Percentiles rank a stretch among this genome's conserved stretches.
Evolutionary conservation across 1,284 basidiomycete species (phyloP).

Genomic region (Microbotryomycetes sp.): DNA sequence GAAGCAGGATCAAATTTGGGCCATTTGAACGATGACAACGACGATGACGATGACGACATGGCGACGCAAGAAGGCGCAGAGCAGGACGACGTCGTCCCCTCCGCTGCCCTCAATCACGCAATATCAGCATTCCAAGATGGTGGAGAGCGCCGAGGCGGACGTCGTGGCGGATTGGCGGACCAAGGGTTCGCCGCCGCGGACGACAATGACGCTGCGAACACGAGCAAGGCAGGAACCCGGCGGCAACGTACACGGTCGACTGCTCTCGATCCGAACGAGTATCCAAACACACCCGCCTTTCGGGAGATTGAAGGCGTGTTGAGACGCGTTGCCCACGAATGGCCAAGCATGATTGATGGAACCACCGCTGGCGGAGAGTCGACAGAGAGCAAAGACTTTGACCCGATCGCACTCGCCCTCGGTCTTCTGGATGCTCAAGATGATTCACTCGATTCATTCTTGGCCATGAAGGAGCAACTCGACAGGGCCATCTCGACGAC

Average conservation of each 20-base stretch:
- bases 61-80: not conserved
- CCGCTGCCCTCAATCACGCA: slow-evolving; percentile 13
- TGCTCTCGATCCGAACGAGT: slow-evolving; percentile 18
- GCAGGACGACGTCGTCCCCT: not conserved
- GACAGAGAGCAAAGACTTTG: slow-evolving; percentile 55
- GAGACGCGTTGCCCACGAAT: slow-evolving; percentile 75
- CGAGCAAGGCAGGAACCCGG: not conserved
- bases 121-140: slow-evolving; percentile 24
- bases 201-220: not conserved
- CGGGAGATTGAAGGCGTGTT: slow-evolving; percentile 50
- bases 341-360: slow-evolving; percentile 77
- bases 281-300: slow-evolving; percentile 37
- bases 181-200: slow-evolving; percentile 13
- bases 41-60: not conserved
- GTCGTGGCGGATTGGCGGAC: slow-evolving; percentile 24
- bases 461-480: slow-evolving; percentile 62
- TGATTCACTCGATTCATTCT: slow-evolving; percentile 61
- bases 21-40: not conserved
- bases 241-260: not conserved
- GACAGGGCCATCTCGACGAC: slow-evolving; percentile 72
- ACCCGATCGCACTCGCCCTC: slow-evolving; percentile 80
- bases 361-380: slow-evolving; percentile 14
- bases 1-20: not conserved
- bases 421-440: slow-evolving; percentile 63
- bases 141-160: slow-evolving; percentile 15